These are phyloP conservation scores for Karstenula rhodostoma DNA, from an alignment of 2,329 filamentous ascomycete genomes.

Conservation along the genomic window DNA sequence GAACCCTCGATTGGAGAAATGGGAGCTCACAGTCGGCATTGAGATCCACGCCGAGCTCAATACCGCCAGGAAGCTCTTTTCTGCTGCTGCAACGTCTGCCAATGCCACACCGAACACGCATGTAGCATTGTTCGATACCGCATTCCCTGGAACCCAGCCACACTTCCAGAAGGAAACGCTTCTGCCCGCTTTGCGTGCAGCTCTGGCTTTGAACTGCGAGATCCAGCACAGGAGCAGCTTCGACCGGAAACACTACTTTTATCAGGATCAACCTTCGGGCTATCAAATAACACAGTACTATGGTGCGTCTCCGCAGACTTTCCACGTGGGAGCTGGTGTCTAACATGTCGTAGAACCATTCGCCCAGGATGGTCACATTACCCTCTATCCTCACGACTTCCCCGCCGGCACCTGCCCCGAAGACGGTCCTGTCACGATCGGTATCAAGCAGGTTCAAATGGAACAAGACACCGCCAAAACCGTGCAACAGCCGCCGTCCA, in stretches of 20 bases:
- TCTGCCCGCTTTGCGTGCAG: slow-evolving; percentile 88
- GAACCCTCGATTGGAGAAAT: slow-evolving; percentile 60
- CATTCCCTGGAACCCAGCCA: slow-evolving; percentile 89
- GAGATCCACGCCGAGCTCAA: slow-evolving; percentile 98
- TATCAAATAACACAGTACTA: slow-evolving; percentile 99
- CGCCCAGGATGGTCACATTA: slow-evolving; percentile 74
- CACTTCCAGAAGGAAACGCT: slow-evolving; percentile 82
- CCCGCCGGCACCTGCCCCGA: slow-evolving; percentile 73
- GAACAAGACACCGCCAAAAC: slow-evolving; percentile 99
- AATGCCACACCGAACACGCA: slow-evolving; percentile 81
- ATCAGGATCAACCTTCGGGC: slow-evolving; percentile 95
- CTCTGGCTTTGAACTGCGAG: slow-evolving; percentile 81
- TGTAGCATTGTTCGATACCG: slow-evolving; percentile 86
- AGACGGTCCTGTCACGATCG: slow-evolving; percentile 75
- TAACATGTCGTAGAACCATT: slow-evolving; percentile 60
- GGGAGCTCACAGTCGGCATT: slow-evolving; percentile 95
- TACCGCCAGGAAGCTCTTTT: slow-evolving; percentile 89
- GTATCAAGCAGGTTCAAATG: slow-evolving; percentile 94
- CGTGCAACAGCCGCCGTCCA: slow-evolving; percentile 74
- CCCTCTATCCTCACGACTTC: slow-evolving; percentile 72
- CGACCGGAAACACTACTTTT: slow-evolving; percentile 98
- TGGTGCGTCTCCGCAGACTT: slow-evolving; percentile 44
- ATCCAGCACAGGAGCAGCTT: slow-evolving; percentile 82
- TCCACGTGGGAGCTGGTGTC: neutral
- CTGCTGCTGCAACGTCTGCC: slow-evolving; percentile 59